A percentile compares a stretch with the other conserved stretches of the same genome.
Conservation (phyloP, 352 stramenopile species). For the Globisporangium viniferum region DNA sequence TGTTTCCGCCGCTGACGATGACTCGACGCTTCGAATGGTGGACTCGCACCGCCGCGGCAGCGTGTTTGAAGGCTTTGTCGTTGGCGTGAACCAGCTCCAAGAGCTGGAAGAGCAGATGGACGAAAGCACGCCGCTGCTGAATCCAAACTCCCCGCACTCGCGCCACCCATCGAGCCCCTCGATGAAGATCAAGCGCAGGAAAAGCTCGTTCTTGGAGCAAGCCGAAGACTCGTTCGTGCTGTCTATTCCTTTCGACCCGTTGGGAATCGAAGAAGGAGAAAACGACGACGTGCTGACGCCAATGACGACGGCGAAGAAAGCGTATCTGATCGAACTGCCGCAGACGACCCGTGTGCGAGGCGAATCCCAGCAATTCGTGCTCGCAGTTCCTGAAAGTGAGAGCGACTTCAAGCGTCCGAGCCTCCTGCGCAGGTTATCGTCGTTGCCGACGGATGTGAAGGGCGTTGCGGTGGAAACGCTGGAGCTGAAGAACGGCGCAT, state of each 20-base stretch:
- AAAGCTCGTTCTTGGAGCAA: slow-evolving; percentile 73
- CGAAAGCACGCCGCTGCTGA: slow-evolving; percentile 63
- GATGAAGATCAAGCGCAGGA: slow-evolving; percentile 50
- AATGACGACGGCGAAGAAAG: slow-evolving; percentile 48
- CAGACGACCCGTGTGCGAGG: slow-evolving; percentile 34
- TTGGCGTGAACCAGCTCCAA: slow-evolving; percentile 74
- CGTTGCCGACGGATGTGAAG: slow-evolving; percentile 65
- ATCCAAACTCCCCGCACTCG: slow-evolving; percentile 19
- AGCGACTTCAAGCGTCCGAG: slow-evolving; percentile 52
- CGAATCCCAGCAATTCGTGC: slow-evolving; percentile 57
- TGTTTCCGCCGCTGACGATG: slow-evolving; percentile 69
- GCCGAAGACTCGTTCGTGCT: slow-evolving; percentile 74
- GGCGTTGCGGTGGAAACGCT: slow-evolving; percentile 74
- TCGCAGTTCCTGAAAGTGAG: slow-evolving; percentile 64
- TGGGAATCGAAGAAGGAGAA: slow-evolving; percentile 21
- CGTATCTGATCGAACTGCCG: slow-evolving; percentile 77
- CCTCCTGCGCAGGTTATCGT: slow-evolving; percentile 55
- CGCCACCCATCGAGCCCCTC: slow-evolving; percentile 26
- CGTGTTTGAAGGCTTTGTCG: slow-evolving; percentile 82
- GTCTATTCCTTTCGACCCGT: slow-evolving; percentile 69
- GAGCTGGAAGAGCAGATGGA: slow-evolving; percentile 36
- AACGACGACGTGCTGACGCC: slow-evolving; percentile 23
- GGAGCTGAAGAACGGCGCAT: slow-evolving; percentile 53
- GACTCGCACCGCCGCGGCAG: slow-evolving; percentile 45
- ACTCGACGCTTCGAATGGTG: slow-evolving; percentile 71